Base-by-base conservation (phyloP, 1,139 yeast species). In the Nematodospora anomalae region DNA sequence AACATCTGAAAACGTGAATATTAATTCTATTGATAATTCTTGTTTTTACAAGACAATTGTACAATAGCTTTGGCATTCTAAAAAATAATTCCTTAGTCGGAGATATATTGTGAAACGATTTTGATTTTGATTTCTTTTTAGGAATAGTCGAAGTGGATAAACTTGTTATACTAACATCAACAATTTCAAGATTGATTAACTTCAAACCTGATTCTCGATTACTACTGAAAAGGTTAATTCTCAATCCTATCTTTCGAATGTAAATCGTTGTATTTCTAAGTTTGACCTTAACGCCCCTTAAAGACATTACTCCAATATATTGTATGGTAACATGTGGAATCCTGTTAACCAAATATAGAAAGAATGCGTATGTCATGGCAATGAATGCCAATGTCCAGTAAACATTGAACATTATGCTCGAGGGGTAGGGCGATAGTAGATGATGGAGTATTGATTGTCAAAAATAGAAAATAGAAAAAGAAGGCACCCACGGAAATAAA, bases 281-380 rank as follows among this genome's bases (percentile, higher is more conserved):
- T 22, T 49, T 47, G 24, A 68, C 49, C 2, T 57, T 51, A 21
- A 69, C 51, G 16, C 63, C 57, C 41, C 62, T 47, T 21, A 67
- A 24, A 12, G 64, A 50, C 40, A 68, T 48, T 60, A 73, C 66
- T 13, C 76, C 74, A 13, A 71, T 38, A 7, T 62, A 57, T 40
- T 57, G 59, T 31, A 71, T 62, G 3, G 53, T 33, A 4, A 69
- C 50, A 35, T 55, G 57, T 4, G 74, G 74, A 9, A 68, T 50
- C 29, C 44, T 40, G 45, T 71, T 71, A 14, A 68, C 29, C 1
- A 50, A 30, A 3, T 51, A 18, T 4, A 67, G 43, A 6, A 46
- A 12, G 3, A 41, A 42, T 11, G 55, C 33, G 35, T 67, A 62
- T 6, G 40, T 42, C n/a, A 43, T 26, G 7, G 40, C 37, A 6